These are phyloP conservation scores for Leucocoprinus leucothites DNA, from an alignment of 768 basidiomycete species.

Conservation along the genomic window DNA sequence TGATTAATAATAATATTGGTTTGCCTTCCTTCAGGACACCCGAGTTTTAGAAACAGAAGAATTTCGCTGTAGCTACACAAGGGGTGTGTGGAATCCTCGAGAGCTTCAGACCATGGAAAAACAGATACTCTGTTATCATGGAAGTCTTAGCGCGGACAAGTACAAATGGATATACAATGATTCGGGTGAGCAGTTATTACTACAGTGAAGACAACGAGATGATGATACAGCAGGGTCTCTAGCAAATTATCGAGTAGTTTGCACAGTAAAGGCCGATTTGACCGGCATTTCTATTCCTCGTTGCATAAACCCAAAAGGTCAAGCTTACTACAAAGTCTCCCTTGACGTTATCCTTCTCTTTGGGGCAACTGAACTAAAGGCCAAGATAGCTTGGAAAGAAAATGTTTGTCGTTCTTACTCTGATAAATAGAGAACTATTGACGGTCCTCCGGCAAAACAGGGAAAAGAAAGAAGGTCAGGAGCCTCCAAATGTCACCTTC, in stretches of 20 bases:
- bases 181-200: constrained; percentile 12
- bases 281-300: constrained; percentile 3
- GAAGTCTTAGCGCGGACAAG: neutral
- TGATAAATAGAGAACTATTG: neutral
- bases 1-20: neutral
- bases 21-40: neutral
- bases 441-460: neutral
- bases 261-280: constrained; percentile 11
- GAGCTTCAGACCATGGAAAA: neutral
- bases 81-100: neutral
- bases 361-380: constrained; percentile 48
- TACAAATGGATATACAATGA: constrained; percentile 19
- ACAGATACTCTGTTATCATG: neutral
- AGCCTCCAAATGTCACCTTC: neutral
- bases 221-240: neutral
- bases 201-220: neutral
- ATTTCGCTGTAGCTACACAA: neutral
- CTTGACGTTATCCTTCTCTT: constrained; percentile 43
- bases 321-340: constrained; percentile 21
- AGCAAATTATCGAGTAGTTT: constrained; percentile 4
- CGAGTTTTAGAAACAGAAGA: neutral
- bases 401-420: constrained; percentile 28
- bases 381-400: constrained; percentile 46
- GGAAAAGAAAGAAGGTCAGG: neutral
- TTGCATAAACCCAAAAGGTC: neutral